Percentiles rank a stretch among this genome's conserved stretches.
Conservation (phyloP, 495 filamentous ascomycete genomes). For the Trichoderma gamsii region DNA sequence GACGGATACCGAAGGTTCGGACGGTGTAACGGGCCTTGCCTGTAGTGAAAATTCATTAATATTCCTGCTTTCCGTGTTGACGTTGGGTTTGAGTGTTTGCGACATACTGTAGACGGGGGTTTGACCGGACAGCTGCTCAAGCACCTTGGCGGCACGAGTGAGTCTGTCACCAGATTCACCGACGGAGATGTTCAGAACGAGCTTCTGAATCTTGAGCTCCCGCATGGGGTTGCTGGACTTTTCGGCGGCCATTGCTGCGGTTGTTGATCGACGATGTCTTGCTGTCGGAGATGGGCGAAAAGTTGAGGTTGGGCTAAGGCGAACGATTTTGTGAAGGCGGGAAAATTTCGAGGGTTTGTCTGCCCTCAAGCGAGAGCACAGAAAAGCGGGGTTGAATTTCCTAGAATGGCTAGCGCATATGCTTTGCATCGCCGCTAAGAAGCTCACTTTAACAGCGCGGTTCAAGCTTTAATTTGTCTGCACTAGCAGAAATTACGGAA, state of each 20-base stretch:
- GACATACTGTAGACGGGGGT: conserved; percentile 95
- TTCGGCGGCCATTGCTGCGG: conserved; percentile 39
- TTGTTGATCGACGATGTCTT: conserved; percentile 15
- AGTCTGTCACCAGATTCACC: conserved; percentile 99
- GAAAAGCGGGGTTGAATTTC: conserved; percentile 7
- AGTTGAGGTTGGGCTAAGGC: conserved; percentile 7
- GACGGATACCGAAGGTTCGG: conserved; percentile 99
- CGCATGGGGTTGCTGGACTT: conserved; percentile 96
- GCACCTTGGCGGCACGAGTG: conserved; percentile 98
- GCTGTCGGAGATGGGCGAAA: conserved; percentile 5
- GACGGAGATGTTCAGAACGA: conserved; percentile 99
- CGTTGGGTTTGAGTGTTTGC: neutral
- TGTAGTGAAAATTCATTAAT: conserved; percentile 30
- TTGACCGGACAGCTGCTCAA: conserved; percentile 98
- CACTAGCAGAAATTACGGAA: neutral
- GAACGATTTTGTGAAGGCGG: conserved; percentile 15
- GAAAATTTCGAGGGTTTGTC: conserved; percentile 17
- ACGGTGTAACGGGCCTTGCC: conserved; percentile 99
- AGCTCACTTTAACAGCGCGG: neutral
- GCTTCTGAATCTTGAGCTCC: conserved; percentile 99
- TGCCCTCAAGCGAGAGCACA: conserved; percentile 13
- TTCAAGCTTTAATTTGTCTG: neutral
- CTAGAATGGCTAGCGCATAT: neutral
- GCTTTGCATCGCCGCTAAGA: neutral
- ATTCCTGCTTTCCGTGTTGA: neutral